Evolutionary conservation across 108 stramenopile species (phyloP).

Genomic region (Conticribra guillardii): DNA sequence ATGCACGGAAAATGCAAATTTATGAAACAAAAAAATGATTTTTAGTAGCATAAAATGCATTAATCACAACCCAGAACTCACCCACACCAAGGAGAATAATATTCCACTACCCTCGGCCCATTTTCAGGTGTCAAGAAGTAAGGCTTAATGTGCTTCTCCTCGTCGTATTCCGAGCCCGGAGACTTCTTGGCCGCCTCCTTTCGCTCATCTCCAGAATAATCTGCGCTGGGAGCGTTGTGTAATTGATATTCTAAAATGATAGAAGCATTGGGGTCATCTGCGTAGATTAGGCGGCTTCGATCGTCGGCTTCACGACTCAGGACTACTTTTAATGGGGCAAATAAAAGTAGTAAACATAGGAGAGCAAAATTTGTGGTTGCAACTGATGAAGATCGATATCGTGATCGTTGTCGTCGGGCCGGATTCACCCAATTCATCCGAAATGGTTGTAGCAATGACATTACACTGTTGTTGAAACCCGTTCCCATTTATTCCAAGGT

Average conservation of each 20-base stretch:
- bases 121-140: slow-evolving; percentile 42
- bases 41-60: too few species aligned
- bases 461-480: too few species aligned
- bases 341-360: not conserved
- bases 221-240: slow-evolving; percentile 42
- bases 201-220: slow-evolving; percentile 43
- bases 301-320: slow-evolving; percentile 49
- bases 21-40: too few species aligned
- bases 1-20: not conserved
- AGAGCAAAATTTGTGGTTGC: too few species aligned
- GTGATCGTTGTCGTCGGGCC: too few species aligned
- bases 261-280: slow-evolving; percentile 39
- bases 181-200: slow-evolving; percentile 19
- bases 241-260: slow-evolving; percentile 49
- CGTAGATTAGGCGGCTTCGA: slow-evolving; percentile 46
- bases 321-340: not conserved
- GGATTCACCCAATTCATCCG: too few species aligned
- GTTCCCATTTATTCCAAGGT: too few species aligned
- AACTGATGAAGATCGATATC: too few species aligned
- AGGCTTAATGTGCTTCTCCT: slow-evolving; percentile 44
- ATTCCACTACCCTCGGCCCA: slow-evolving; percentile 72
- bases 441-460: too few species aligned
- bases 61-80: too few species aligned
- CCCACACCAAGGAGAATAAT: slow-evolving; percentile 79
- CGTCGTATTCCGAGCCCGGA: slow-evolving; percentile 38